Evolutionary conservation across 2,329 filamentous ascomycete species (phyloP).

Genomic region (Colletotrichum camelliae): DNA sequence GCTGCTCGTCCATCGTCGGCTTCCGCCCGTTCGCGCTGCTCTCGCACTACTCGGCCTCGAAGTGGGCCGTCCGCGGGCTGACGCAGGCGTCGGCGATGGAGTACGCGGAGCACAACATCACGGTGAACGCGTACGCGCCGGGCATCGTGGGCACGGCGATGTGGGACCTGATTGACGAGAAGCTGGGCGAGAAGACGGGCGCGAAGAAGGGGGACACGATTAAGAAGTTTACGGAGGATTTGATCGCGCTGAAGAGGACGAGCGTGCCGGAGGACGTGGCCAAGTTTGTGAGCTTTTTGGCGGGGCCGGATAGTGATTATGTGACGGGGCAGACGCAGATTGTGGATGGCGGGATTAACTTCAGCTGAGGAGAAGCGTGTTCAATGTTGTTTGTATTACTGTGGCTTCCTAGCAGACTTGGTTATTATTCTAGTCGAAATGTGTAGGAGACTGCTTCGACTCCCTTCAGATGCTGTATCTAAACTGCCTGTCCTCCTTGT

Average conservation of each 20-base stretch:
- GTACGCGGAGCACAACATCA: constrained; percentile 68
- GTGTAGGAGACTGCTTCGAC: neutral
- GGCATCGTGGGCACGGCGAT: constrained; percentile 71
- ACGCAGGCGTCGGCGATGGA: constrained; percentile 68
- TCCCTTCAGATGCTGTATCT: constrained; percentile 31
- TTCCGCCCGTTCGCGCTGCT: constrained; percentile 66
- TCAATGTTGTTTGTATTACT: accelerated
- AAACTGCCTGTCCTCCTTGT: constrained; percentile 38
- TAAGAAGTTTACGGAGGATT: constrained; percentile 56
- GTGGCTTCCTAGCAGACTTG: accelerated
- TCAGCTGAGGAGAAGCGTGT: neutral
- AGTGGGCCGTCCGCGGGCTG: constrained; percentile 71
- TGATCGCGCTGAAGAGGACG: constrained; percentile 62
- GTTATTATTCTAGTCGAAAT: neutral
- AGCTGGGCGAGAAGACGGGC: constrained; percentile 48
- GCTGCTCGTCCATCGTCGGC: constrained; percentile 56
- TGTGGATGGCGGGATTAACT: constrained; percentile 57
- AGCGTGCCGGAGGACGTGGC: constrained; percentile 69
- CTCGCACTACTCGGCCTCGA: constrained; percentile 67
- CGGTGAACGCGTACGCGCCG: constrained; percentile 70
- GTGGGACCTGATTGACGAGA: constrained; percentile 73
- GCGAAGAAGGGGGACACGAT: constrained; percentile 50
- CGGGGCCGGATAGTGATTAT: constrained; percentile 64
- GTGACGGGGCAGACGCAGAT: constrained; percentile 71
- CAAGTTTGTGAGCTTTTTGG: constrained; percentile 66